Conservation (phyloP, 1,284 basidiomycete species). For the Caloboletus inedulis region DNA sequence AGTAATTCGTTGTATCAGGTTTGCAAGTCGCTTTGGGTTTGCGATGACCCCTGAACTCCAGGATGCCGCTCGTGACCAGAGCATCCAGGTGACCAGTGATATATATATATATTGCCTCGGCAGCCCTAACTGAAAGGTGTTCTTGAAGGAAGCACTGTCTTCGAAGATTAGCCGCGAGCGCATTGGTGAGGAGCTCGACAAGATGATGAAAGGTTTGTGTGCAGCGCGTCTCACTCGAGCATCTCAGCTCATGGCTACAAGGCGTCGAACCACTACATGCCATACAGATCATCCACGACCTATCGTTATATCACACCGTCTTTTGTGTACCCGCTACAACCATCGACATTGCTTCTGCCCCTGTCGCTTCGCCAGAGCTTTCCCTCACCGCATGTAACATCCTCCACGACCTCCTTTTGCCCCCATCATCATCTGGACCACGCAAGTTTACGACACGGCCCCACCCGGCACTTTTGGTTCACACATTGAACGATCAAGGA, state of each 20-base stretch:
- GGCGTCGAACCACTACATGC: constrained; percentile 74
- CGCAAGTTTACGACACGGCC: constrained; percentile 36
- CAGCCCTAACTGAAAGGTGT: neutral
- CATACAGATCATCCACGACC: constrained; percentile 65
- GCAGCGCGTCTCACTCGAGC: neutral
- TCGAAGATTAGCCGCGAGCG: constrained; percentile 86
- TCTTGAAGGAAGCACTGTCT: constrained; percentile 61
- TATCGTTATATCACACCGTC: constrained; percentile 69
- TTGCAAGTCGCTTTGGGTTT: constrained; percentile 89
- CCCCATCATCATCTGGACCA: constrained; percentile 23
- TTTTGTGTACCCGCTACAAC: constrained; percentile 58
- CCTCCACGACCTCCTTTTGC: constrained; percentile 48
- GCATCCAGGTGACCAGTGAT: constrained; percentile 60
- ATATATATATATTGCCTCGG: neutral
- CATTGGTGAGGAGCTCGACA: constrained; percentile 86
- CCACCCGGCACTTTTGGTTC: constrained; percentile 48
- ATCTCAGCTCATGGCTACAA: constrained; percentile 29
- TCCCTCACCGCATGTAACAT: constrained; percentile 61
- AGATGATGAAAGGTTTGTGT: constrained; percentile 80
- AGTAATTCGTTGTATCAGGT: constrained; percentile 87
- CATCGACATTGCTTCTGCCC: constrained; percentile 43
- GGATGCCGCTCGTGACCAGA: constrained; percentile 61
- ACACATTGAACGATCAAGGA: constrained; percentile 38
- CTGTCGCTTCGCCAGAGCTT: constrained; percentile 35
- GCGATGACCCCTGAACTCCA: constrained; percentile 71